Base-by-base conservation (phyloP, 805 yeast genomes). In the Wickerhamomyces chambardii region DNA sequence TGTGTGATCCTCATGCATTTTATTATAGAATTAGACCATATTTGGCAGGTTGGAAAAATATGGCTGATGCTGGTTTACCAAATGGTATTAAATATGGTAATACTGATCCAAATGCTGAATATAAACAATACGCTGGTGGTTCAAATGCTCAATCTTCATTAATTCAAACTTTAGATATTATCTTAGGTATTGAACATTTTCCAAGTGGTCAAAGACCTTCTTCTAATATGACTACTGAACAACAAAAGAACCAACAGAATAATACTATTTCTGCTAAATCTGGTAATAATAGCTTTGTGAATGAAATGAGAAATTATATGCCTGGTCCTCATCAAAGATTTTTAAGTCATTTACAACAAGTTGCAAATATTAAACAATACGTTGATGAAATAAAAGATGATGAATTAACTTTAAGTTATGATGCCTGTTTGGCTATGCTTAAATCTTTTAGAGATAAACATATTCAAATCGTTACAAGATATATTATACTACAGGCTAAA, bases 1-100 rank as follows among this genome's bases (percentile, higher is more conserved):
- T 82, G 82, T 85, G 96, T 57, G 95, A 87, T 51, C 97, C 97
- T 3, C 94, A 86, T 53, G 78, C 83, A 4, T 89, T 90, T 55
- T 89, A 84, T 58, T 84, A 72, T 63, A 72, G 90, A 40, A 70
- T 89, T 31, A 70, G 97, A 50, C 97, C 97, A 1, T 89, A 73
- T 48, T 63, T 90, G 43, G 95, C 96, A 1, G 97, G 97, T 2
- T 90, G 96, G 94, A 78, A 78, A 52, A 84, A 84, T 50, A 89
- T 90, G 96, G 75, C 73, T 18, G 85, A 75, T 37, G 87, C 80
- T 2, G 97, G 97, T 0, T 66, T 89, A 38, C 77, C 78, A 12
- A 58, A 77, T 39, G 97, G 97, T 1, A 79, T 89, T 2, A 62
- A 67, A 33, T 89, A 89, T 52, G 95, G 94, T 18, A 64, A 70